Percentiles rank a stretch among this genome's conserved stretches.
Evolutionary conservation across 73 alveolate genomes (phyloP).

Genomic region (Effrenium voratum): DNA sequence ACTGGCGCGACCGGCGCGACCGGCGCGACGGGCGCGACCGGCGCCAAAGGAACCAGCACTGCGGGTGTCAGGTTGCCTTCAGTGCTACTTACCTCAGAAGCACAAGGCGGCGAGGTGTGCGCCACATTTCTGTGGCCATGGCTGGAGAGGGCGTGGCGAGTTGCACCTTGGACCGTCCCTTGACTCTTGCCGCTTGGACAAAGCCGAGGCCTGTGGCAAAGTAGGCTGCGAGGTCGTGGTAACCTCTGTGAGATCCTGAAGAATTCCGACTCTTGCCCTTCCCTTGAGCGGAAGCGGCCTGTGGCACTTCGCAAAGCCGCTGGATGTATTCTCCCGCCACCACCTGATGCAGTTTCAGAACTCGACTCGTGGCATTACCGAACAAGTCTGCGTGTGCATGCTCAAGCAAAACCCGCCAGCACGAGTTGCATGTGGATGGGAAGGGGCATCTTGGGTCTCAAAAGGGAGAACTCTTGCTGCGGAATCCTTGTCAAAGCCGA

Average conservation of each 20-base stretch:
- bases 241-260: background rate
- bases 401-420: too few species aligned
- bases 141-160: background rate
- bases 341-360: background rate
- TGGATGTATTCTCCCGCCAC: conserved; percentile 75
- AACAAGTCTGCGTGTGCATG: background rate
- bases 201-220: background rate
- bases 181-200: background rate
- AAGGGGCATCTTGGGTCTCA: too few species aligned
- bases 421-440: too few species aligned
- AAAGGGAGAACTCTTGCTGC: too few species aligned
- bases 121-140: background rate
- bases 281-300: background rate
- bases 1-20: background rate
- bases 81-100: background rate
- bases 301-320: conserved; percentile 65
- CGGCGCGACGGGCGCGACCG: background rate
- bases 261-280: background rate
- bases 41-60: background rate
- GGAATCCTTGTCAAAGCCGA: too few species aligned
- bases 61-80: background rate
- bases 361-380: background rate
- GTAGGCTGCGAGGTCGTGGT: background rate
- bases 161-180: background rate
- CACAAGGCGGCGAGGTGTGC: background rate